Percentiles rank a stretch among this genome's conserved stretches.
phyloP scores from a whole-genome alignment of 2,329 filamentous ascomycete genomes.

The Myriosclerotinia duriaeana region DNA sequence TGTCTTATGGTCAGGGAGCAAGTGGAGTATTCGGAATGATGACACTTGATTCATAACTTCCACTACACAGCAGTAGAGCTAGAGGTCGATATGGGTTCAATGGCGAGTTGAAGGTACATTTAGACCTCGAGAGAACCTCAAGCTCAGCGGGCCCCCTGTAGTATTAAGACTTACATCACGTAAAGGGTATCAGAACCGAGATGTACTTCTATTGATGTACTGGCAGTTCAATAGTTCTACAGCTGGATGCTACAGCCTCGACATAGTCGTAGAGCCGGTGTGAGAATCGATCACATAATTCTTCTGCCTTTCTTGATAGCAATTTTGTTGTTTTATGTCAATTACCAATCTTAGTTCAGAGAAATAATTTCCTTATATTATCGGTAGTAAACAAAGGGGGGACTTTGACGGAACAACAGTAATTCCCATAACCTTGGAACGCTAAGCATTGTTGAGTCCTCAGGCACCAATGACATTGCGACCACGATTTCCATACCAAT shows the following conservation, averaged over 20 bases:
- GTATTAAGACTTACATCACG: not conserved
- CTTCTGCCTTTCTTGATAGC: not conserved
- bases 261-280: not conserved
- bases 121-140: not conserved
- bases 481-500: slow-evolving; percentile 24
- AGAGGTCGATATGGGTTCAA: not conserved
- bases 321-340: no score
- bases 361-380: not conserved
- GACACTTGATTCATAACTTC: not conserved
- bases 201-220: not conserved
- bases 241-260: not conserved
- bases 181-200: not conserved
- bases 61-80: not conserved
- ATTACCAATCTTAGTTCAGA: no score
- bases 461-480: slow-evolving; percentile 17
- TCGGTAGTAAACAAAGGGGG: not conserved
- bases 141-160: not conserved
- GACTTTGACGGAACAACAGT: not conserved
- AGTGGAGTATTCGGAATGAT: not conserved
- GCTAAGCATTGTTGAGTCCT: not conserved
- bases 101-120: not conserved
- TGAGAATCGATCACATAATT: not conserved
- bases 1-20: not conserved
- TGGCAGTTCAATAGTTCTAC: not conserved
- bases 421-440: not conserved